Evolutionary conservation across 768 basidiomycete species (phyloP), one percentile per base, ranked within the genome.

Genomic region (Trametes cingulata): DNA sequence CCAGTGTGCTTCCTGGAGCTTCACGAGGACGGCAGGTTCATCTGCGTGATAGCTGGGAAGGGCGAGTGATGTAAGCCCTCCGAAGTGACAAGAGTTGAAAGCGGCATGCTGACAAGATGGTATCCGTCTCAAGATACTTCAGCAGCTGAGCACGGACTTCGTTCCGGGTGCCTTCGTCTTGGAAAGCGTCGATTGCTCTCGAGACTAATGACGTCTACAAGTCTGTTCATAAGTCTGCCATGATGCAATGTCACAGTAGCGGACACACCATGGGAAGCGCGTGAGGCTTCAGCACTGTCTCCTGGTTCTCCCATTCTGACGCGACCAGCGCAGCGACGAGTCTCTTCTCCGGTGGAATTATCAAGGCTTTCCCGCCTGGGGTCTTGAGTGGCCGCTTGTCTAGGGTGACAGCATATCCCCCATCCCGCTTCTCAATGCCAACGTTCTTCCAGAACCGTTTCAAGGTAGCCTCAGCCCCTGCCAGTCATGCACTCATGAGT

Each of bases 271-370:
- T 84, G 15, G 97, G 95, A 24, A 99, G 76, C 1, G 94, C 89
- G 72, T 96, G 92, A 24, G 90, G 90, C 73, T 95, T 98, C 62
- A 98, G 71, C 1, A 95, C 68, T 6, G 78, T 87, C 58, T 86
- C 86, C 74, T 98, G 96, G 68, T 88, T 90, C 68, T 99, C 95
- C 97, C 97, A 99, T 77, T 99, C 97, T 56, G 90, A 82, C 19
- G 95, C 97, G 67, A 98, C 86, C 57, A 97, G 80, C 1, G 91
- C 80, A 1, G 95, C 94, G 20, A 91, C 79, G 27, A 95, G 75
- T 41, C 80, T 71, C 70, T 91, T 92, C 61, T 82, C 77, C 48
- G 76, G 73, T 0, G 95, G 95, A 14, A 98, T 67, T 36, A 86
- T 70, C 29, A 99, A 75, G 3, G 79, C 80, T 45, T 87, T 85